These are phyloP conservation scores for Jaenimonas drosophilae DNA, from an alignment of 208 protist genomes.

Conservation along the genomic window DNA sequence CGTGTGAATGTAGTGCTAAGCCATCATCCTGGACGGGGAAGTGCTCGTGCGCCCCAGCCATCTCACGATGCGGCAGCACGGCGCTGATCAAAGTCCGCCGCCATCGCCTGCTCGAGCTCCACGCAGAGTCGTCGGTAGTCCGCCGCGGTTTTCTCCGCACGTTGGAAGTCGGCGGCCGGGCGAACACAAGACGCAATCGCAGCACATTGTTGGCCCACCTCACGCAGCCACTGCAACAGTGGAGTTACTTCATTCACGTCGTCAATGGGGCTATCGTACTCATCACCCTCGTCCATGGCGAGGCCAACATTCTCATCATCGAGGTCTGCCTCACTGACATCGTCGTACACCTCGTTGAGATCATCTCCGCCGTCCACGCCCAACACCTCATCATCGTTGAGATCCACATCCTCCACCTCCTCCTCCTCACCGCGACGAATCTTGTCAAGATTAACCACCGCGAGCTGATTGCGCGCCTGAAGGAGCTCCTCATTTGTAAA, in stretches of 20 bases:
- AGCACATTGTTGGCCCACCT: no score
- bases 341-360: conserved; percentile 24
- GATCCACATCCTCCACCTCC: conserved; percentile 17
- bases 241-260: conserved; percentile 73
- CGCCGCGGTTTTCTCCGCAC: background rate
- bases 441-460: conserved; percentile 42
- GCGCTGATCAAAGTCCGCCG: background rate
- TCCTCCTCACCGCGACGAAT: conserved; percentile 28
- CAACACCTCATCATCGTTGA: conserved; percentile 30
- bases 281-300: conserved; percentile 61
- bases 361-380: conserved; percentile 30
- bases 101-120: conserved; percentile 7
- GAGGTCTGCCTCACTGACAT: conserved; percentile 6
- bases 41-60: no score
- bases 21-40: no score
- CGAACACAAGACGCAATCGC: no score
- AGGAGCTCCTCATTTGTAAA: conserved; percentile 55
- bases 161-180: background rate
- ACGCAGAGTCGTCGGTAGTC: conserved; percentile 4
- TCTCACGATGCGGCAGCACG: no score
- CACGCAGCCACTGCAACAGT: no score
- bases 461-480: conserved; percentile 32
- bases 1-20: no score
- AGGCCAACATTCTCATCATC: conserved; percentile 11
- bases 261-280: conserved; percentile 84